These are phyloP conservation scores for Gliomastix tumulicola DNA, from an alignment of 2,329 filamentous ascomycete genomes.

Conservation along the genomic window DNA sequence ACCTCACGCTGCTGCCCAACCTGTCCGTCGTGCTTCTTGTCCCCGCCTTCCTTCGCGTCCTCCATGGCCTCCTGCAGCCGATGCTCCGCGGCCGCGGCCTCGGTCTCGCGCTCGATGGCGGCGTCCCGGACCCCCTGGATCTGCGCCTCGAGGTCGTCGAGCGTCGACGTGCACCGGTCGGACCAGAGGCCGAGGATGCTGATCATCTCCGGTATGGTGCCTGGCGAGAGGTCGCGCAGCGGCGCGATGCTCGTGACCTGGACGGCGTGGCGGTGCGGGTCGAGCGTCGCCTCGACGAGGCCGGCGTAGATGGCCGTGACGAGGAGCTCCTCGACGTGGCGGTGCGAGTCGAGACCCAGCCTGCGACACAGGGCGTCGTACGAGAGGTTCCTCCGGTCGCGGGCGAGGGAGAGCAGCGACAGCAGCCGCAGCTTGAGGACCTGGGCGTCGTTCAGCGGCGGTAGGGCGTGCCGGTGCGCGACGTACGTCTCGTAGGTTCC, in stretches of 20 bases:
- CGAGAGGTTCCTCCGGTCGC: conserved; percentile 58
- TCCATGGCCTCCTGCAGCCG: conserved; percentile 41
- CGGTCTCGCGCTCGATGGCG: conserved; percentile 45
- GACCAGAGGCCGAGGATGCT: conserved; percentile 68
- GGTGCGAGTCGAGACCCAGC: conserved; percentile 59
- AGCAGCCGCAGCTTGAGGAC: conserved; percentile 83
- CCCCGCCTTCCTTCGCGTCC: conserved; percentile 34
- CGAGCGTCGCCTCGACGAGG: conserved; percentile 74
- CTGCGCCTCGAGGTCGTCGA: conserved; percentile 69
- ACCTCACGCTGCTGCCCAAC: too few species aligned
- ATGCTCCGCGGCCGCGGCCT: conserved; percentile 38
- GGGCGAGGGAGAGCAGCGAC: conserved; percentile 75
- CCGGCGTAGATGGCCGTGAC: conserved; percentile 83
- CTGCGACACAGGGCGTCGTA: conserved; percentile 62
- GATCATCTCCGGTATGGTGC: conserved; percentile 63
- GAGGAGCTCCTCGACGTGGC: conserved; percentile 78
- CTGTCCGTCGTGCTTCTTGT: conserved; percentile 14
- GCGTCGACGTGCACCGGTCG: conserved; percentile 65
- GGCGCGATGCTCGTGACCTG: conserved; percentile 76
- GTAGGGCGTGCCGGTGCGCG: conserved; percentile 39
- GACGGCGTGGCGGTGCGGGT: conserved; percentile 68
- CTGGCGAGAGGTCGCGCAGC: conserved; percentile 76
- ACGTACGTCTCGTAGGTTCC: conserved; percentile 78
- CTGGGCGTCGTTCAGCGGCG: conserved; percentile 66
- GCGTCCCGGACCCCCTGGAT: conserved; percentile 58